phyloP scores from a whole-genome alignment of 2,329 filamentous ascomycete species.

The Microdochium nivale region DNA sequence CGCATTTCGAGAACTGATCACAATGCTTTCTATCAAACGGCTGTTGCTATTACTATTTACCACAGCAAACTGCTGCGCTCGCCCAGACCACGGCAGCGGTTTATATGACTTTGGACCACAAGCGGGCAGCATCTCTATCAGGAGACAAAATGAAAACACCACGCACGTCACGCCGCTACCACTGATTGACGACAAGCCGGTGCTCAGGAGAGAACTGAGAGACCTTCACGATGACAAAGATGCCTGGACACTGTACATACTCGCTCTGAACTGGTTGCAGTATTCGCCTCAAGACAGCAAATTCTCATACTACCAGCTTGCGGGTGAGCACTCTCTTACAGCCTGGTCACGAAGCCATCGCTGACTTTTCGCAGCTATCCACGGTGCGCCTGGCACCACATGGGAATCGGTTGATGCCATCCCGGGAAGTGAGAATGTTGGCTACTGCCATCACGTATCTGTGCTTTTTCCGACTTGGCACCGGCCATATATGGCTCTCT shows the following conservation, averaged over 20 bases:
- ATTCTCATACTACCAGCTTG: slow-evolving; percentile 71
- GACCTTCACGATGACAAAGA: slow-evolving; percentile 55
- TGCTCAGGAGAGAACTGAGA: slow-evolving; percentile 56
- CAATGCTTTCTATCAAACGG: slow-evolving; percentile 1
- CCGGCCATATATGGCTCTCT: slow-evolving; percentile 63
- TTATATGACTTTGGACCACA: slow-evolving; percentile 45
- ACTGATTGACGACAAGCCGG: slow-evolving; percentile 28
- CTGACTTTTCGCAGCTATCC: slow-evolving; percentile 50
- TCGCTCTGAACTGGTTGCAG: slow-evolving; percentile 67
- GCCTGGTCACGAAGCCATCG: not conserved
- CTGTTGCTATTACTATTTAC: slow-evolving; percentile 4
- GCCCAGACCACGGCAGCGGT: slow-evolving; percentile 2
- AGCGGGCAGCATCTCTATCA: slow-evolving; percentile 24
- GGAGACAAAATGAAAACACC: slow-evolving; percentile 24
- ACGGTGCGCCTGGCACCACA: slow-evolving; percentile 59
- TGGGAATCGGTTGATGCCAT: slow-evolving; percentile 44
- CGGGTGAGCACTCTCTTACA: slow-evolving; percentile 42
- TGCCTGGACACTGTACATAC: slow-evolving; percentile 68
- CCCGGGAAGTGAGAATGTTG: slow-evolving; percentile 44
- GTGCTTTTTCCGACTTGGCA: slow-evolving; percentile 78
- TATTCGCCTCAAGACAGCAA: slow-evolving; percentile 51
- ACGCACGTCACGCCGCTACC: slow-evolving; percentile 34
- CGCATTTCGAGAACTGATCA: not conserved
- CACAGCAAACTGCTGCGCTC: slow-evolving; percentile 2
- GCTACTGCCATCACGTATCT: slow-evolving; percentile 72